Percentiles rank a stretch among this genome's conserved stretches.
phyloP scores from a whole-genome alignment of 2,329 filamentous ascomycete genomes.

The Paracoccidioides lutzii region DNA sequence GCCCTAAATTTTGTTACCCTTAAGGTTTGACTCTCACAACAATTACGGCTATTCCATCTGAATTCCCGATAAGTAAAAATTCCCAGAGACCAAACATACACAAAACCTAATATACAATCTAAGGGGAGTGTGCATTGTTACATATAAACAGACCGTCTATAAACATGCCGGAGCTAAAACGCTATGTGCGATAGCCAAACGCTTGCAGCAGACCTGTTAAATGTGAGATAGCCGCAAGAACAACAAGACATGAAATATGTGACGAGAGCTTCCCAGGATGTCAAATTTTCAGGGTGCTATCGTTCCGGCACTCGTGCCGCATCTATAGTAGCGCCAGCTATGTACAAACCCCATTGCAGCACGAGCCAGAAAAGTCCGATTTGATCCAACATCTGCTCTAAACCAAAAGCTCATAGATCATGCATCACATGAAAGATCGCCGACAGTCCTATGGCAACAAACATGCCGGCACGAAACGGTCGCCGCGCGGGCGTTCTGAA shows the following conservation, averaged over 20 bases:
- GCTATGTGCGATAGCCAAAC: constrained; percentile 76
- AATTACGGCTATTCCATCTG: neutral
- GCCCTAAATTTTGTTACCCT: too few species aligned
- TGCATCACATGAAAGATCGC: constrained; percentile 75
- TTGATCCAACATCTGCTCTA: constrained; percentile 50
- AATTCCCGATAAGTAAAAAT: neutral
- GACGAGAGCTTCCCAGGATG: constrained; percentile 85
- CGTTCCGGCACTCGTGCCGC: constrained; percentile 76
- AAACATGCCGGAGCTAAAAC: constrained; percentile 41
- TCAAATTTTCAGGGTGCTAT: constrained; percentile 68
- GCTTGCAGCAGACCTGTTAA: constrained; percentile 68
- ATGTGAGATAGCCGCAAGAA: constrained; percentile 70
- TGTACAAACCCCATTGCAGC: constrained; percentile 69
- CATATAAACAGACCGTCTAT: constrained; percentile 4
- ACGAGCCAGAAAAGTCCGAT: constrained; percentile 75
- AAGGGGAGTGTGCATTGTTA: neutral
- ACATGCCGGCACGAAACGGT: constrained; percentile 78
- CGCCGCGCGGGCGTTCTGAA: constrained; percentile 78
- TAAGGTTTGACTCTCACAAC: neutral
- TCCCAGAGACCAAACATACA: neutral
- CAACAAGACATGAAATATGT: constrained; percentile 88
- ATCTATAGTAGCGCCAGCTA: constrained; percentile 74
- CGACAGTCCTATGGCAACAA: constrained; percentile 72
- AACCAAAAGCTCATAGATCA: constrained; percentile 55
- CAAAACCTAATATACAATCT: neutral